Percentiles rank a stretch among this genome's conserved stretches.
These are phyloP conservation scores for Colletotrichum sidae DNA, from an alignment of 2,329 filamentous ascomycete species.

Conservation along the genomic window DNA sequence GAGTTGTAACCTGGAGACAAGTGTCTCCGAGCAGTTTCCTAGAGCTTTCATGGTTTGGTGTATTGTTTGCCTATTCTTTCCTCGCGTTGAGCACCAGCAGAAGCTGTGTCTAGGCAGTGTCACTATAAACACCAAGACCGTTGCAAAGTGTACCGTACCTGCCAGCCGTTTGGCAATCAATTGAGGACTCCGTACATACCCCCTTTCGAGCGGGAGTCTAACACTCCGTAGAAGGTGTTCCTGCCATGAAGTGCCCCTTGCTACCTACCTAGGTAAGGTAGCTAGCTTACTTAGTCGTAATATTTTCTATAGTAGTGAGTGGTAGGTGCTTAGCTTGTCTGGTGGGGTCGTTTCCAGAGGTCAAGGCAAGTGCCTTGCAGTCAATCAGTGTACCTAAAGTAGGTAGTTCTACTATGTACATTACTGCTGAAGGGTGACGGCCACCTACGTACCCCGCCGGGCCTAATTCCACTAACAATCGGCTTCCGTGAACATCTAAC, in stretches of 20 bases:
- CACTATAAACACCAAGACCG: too few relatives aligned
- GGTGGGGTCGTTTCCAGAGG: slow-evolving; percentile 30
- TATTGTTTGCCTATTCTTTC: slow-evolving; percentile 21
- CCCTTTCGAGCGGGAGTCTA: not conserved
- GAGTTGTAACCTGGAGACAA: slow-evolving; percentile 29
- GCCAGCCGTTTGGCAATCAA: too few relatives aligned
- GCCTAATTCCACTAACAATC: slow-evolving; percentile 21
- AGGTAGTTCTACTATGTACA: slow-evolving; percentile 6
- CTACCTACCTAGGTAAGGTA: not conserved
- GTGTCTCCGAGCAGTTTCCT: slow-evolving; percentile 36
- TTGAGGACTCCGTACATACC: slow-evolving; percentile 4
- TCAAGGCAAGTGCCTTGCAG: not conserved
- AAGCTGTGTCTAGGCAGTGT: not conserved
- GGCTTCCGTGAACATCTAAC: slow-evolving; percentile 13
- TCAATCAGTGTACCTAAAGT: not conserved
- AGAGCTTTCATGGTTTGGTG: slow-evolving; percentile 36
- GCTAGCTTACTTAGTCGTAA: not conserved
- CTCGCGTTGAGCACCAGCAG: slow-evolving; percentile 13
- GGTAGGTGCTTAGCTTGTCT: slow-evolving; percentile 25
- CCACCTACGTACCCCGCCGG: slow-evolving; percentile 18
- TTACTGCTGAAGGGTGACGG: not conserved
- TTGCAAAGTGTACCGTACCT: too few relatives aligned
- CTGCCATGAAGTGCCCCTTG: slow-evolving; percentile 13
- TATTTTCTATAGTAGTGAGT: not conserved
- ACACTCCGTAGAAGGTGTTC: not conserved